phyloP scores from a whole-genome alignment of 345 rosid genomes.

The Pugionium cornutum region DNA sequence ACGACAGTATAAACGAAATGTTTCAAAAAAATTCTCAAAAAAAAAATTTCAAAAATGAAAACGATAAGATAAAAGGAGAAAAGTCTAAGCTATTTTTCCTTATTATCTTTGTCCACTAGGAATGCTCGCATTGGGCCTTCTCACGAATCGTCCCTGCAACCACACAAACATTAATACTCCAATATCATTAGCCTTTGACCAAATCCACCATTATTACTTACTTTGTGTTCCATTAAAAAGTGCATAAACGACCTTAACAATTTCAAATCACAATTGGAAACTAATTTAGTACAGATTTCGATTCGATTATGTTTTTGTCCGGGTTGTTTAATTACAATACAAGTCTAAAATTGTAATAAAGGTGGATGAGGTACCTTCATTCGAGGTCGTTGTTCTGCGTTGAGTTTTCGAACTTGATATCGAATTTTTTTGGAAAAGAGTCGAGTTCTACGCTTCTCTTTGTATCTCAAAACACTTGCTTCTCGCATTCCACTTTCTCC shows the following conservation, averaged over 20 bases:
- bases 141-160: conserved; percentile 46
- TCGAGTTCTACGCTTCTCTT: conserved; percentile 82
- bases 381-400: conserved; percentile 88
- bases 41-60: conserved; percentile 16
- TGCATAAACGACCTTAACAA: background rate
- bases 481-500: conserved; percentile 67
- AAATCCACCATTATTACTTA: conserved; percentile 15
- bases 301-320: too few species aligned
- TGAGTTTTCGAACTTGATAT: conserved; percentile 85
- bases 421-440: conserved; percentile 91
- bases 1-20: too few species aligned
- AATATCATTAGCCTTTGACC: conserved; percentile 31
- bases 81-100: conserved; percentile 20
- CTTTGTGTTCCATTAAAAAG: background rate
- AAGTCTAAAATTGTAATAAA: too few species aligned
- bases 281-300: too few species aligned
- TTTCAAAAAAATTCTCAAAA: background rate
- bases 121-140: conserved; percentile 38
- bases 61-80: conserved; percentile 20
- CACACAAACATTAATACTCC: conserved; percentile 29
- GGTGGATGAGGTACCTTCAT: conserved; percentile 61
- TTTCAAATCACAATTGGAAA: background rate
- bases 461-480: conserved; percentile 87
- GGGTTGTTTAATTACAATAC: too few species aligned
- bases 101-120: conserved; percentile 39